These are phyloP conservation scores for Pyrenochaeta sp. DNA, from an alignment of 2,329 filamentous ascomycete species.

Conservation along the genomic window DNA sequence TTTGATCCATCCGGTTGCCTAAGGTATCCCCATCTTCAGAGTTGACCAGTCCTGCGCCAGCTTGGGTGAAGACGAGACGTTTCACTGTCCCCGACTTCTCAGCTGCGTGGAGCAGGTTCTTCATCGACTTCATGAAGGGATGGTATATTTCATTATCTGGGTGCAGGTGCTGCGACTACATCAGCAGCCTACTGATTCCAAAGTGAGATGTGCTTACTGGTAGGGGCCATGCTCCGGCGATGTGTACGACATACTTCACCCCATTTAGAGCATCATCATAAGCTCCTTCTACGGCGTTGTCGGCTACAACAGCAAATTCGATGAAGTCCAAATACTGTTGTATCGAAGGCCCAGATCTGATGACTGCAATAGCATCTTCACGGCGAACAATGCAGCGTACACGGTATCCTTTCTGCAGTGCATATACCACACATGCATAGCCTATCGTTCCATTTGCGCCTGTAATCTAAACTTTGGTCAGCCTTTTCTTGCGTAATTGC, in stretches of 20 bases:
- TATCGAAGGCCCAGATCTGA: slow-evolving; percentile 38
- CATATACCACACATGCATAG: slow-evolving; percentile 39
- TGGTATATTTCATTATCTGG: slow-evolving; percentile 45
- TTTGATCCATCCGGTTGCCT: slow-evolving; percentile 36
- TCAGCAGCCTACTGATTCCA: background rate
- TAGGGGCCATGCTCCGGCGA: slow-evolving; percentile 46
- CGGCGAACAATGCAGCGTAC: slow-evolving; percentile 46
- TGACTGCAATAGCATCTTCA: slow-evolving; percentile 31
- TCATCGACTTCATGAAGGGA: slow-evolving; percentile 45
- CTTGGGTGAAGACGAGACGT: slow-evolving; percentile 45
- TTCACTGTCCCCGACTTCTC: slow-evolving; percentile 33
- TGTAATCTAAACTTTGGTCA: slow-evolving; percentile 36
- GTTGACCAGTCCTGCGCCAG: slow-evolving; percentile 43
- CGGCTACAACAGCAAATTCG: slow-evolving; percentile 37
- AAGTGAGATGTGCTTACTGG: slow-evolving; percentile 22
- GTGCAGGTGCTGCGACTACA: slow-evolving; percentile 30
- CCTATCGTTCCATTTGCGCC: slow-evolving; percentile 48
- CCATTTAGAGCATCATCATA: slow-evolving; percentile 39
- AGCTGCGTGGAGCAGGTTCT: slow-evolving; percentile 38
- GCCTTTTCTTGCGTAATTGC: background rate
- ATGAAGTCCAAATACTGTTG: slow-evolving; percentile 30
- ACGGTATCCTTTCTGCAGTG: slow-evolving; percentile 37
- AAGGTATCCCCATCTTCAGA: slow-evolving; percentile 43
- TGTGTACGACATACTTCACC: slow-evolving; percentile 39
- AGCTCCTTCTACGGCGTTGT: slow-evolving; percentile 36